Evolutionary conservation across 441 rosid genomes (phyloP), one percentile per base, ranked within the genome.

Genomic region (Croton setiger): DNA sequence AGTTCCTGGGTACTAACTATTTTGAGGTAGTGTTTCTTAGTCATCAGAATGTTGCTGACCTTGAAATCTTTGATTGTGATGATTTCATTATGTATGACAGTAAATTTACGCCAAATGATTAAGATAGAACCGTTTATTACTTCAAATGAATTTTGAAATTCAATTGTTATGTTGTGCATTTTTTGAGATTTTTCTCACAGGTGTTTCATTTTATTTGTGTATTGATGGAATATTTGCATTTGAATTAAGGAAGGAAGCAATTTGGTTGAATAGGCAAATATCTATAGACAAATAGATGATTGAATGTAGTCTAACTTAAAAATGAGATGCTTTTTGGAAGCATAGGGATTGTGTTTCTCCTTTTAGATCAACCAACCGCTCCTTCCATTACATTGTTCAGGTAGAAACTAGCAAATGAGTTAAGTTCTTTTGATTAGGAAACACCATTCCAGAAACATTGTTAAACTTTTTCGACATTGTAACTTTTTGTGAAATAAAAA

Each of bases 11-110:
- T 6, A 5, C 58, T 69, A 51, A 41, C 58, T 14, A 9, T 21
- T 37, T 49, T 20, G 10, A 60, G 47, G 5, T 20, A 49, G 17
- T 49, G 10, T 60, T 33, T 47, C 43, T 13, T 35, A 36, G 47
- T 48, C 14, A 15, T 59, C 47, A 20, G 10, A 47, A 20, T 53
- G 20, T 21, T 51, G 60, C 13, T 49, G 17, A 37, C 41, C 41
- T 37, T 36, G 12, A 39, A 55, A 58, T 45, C 45, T 58, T 45
- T 45, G 8, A 44, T 58, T n/a, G 18, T 31, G 71, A 68, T 33
- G 41, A 18, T 31, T 14, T n/a, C 1, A 7, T 14, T 37, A 41
- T 39, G 54, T 3, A 12, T 57, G 4, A 21, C 10, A 48, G 11
- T 67, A n/a, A 39, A 58, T 31, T 31, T 33, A 44, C 13, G 31